Evolutionary conservation across 2,329 filamentous ascomycete species (phyloP), one percentile per base, ranked within the genome.

Genomic region (Diaporthe capsici): DNA sequence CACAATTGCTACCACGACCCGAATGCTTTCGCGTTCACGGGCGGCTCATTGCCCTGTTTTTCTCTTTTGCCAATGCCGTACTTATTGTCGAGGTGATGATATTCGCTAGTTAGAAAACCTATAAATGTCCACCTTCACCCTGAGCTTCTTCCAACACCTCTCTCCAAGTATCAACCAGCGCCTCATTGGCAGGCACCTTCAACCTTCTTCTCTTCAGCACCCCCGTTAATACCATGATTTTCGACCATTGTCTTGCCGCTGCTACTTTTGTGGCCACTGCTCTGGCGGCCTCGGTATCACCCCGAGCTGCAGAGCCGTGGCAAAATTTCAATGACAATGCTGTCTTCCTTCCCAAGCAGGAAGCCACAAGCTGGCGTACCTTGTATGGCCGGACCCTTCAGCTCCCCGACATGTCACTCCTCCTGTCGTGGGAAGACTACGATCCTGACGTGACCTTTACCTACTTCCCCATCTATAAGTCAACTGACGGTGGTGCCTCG

Each of bases 391-490:
- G 61, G 17, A 65, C 61, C 1, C 8, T 65, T 15, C 67, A 71
- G 31, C 67, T 71, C 2, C 47, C 51, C 2, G 67, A 55, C 49
- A 9, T 53, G 31, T 71, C 67, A 39, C 67, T 71, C 49, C 67
- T 71, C n/a, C 22, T 71, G 22, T 53, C 67, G 9, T 55, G 67
- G 67, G 67, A 71, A 22, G 51, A 71, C 31, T 71, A 71, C 31
- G 51, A 53, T 31, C 70, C 39, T 47, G 17, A 71, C 75, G 42
- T 12, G 61, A 49, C 25, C 25, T 49, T 47, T 12, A 65, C 61
- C 1, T 83, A 83, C 79, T 91, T 90, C 79, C 90, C 88, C 53
- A 86, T 90, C 72, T 89, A 86, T 78, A 83, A 85, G 75, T 90
- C 87, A 61, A 83, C 81, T 28, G 89, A 92, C 78, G 83, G 85